Evolutionary conservation across 2,329 filamentous ascomycete genomes (phyloP).

Genomic region (Fusarium sp.): DNA sequence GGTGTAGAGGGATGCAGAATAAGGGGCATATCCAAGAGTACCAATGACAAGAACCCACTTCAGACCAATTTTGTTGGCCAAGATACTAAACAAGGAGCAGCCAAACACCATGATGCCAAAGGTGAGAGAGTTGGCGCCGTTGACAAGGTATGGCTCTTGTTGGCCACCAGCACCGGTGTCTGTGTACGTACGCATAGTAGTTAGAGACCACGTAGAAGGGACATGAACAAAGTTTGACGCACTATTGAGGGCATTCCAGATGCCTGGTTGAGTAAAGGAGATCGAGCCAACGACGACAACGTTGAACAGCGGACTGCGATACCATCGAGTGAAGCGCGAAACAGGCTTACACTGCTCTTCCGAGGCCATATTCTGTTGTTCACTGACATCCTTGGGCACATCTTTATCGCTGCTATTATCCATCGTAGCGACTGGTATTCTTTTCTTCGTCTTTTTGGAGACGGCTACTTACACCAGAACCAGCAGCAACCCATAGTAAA

Average conservation of each 20-base stretch:
- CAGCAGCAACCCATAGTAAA: neutral
- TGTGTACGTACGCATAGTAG: neutral
- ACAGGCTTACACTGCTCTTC: conserved; percentile 32
- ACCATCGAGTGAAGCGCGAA: conserved; percentile 38
- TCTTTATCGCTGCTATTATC: conserved; percentile 29
- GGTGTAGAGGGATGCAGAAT: conserved; percentile 58
- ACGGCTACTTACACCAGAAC: neutral
- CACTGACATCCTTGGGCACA: conserved; percentile 22
- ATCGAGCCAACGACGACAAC: conserved; percentile 62
- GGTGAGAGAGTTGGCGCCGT: conserved; percentile 41
- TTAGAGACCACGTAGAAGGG: neutral
- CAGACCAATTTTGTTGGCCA: conserved; percentile 60
- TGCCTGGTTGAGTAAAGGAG: conserved; percentile 60
- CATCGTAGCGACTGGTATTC: conserved; percentile 14
- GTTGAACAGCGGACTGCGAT: conserved; percentile 55
- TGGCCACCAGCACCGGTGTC: conserved; percentile 62
- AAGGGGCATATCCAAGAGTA: conserved; percentile 59
- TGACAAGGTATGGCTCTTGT: conserved; percentile 57
- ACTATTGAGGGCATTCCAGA: conserved; percentile 66
- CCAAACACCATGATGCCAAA: conserved; percentile 56
- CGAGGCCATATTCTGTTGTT: conserved; percentile 14
- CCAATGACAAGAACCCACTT: conserved; percentile 57
- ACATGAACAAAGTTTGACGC: accelerated
- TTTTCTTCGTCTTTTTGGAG: too few relatives aligned
- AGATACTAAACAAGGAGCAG: conserved; percentile 52